Base-by-base conservation (phyloP, 179 eudicot genomes). In the Sideroxylon spinosum region DNA sequence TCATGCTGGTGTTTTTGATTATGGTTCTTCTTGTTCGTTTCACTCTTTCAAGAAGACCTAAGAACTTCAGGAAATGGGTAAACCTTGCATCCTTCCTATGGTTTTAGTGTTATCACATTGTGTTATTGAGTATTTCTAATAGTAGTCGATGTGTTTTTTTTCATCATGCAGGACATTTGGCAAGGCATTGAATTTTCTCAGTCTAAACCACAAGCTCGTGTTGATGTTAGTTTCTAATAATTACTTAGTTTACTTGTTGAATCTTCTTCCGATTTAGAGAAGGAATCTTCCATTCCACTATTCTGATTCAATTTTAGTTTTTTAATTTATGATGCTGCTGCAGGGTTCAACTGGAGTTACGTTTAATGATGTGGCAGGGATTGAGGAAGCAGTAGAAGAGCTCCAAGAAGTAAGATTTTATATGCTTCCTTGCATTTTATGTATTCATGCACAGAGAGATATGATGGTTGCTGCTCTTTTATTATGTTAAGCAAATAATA, bases 271-370 rank as follows among this genome's bases (percentile, higher is more conserved):
- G 53, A 29, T 29, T 29, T 29, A 3, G 37, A 3, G 37, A 3
- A 3, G 37, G 37, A 29, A 29, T 29, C 46, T 70, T 11, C 20
- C 57, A 71, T 67, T 76, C 56, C 10, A 14, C 56, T 61, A 23
- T 28, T 20, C 26, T 55, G 5, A 60, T 29, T 9, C 17, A 67
- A 37, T 19, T 78, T 44, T n/a, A 57, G 73, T 9, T 53, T 61
- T 76, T 17, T 44, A 23, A 68, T 26, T 48, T 26, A 49, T 64
- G 37, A 70, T 56, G 64, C 74, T 77, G 17, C 78, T 76, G 23
- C 81, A 95, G 98, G 98, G 98, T 71, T 95, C 97, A 78, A 95
- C 98, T 74, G 98, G 98, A 82, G 97, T 95, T 83, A 89, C 86
- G 72, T 95, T 95, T 80, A 85, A 81, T 82, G 98, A 95, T 85